phyloP scores from a whole-genome alignment of 2,329 filamentous ascomycete species.

The Pezicula rhizophila region DNA sequence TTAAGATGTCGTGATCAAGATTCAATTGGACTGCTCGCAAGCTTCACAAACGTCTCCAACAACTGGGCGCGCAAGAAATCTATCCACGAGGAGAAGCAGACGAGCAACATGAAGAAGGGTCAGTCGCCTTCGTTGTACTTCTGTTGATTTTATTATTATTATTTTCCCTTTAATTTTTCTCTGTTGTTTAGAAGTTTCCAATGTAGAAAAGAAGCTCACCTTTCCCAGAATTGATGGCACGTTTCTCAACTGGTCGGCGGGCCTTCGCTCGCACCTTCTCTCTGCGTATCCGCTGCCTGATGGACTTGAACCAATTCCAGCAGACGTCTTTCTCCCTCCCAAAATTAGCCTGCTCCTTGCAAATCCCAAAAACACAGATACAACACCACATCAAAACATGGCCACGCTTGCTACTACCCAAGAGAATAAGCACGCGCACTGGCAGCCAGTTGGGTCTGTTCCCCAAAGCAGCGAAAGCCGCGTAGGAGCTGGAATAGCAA shows the following conservation, averaged over 20 bases:
- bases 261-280: slow-evolving; percentile 61
- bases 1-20: slow-evolving; percentile 34
- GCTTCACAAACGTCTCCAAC: slow-evolving; percentile 73
- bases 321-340: slow-evolving; percentile 67
- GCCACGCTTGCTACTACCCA: too few species aligned
- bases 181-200: background rate
- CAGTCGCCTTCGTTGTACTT: slow-evolving; percentile 26
- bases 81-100: slow-evolving; percentile 81
- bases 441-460: too few species aligned
- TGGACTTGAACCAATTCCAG: slow-evolving; percentile 64
- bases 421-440: too few species aligned
- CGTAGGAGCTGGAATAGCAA: too few species aligned
- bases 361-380: slow-evolving; percentile 6
- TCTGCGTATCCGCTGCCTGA: slow-evolving; percentile 62
- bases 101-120: slow-evolving; percentile 91
- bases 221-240: slow-evolving; percentile 66
- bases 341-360: slow-evolving; percentile 56
- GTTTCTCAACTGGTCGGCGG: slow-evolving; percentile 71
- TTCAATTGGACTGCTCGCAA: slow-evolving; percentile 93
- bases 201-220: background rate
- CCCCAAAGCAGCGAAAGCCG: too few species aligned
- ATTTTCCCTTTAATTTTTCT: background rate
- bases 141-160: slow-evolving; percentile 1
- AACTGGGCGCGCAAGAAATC: slow-evolving; percentile 74
- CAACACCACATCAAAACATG: background rate